Conservation (phyloP, 1,284 basidiomycete species). For the Agaricales sp. region DNA sequence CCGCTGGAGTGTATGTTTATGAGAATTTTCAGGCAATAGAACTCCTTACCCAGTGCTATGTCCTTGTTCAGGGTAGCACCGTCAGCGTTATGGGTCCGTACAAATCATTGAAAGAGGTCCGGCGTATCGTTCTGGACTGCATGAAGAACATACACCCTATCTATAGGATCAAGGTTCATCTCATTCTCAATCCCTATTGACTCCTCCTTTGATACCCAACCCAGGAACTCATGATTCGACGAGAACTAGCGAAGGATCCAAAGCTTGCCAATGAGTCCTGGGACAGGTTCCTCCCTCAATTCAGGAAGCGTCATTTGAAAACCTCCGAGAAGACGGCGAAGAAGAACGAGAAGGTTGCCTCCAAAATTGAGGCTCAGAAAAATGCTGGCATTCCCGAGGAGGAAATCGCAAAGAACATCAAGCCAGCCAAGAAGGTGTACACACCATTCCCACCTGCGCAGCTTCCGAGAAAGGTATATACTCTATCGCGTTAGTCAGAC, state of each 20-base stretch:
- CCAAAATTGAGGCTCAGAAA: conserved; percentile 48
- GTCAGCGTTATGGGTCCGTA: conserved; percentile 97
- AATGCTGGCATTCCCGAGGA: conserved; percentile 38
- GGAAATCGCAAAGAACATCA: conserved; percentile 21
- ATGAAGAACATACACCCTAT: conserved; percentile 99
- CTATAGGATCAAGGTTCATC: conserved; percentile 88
- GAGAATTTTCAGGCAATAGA: conserved; percentile 88
- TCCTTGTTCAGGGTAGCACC: conserved; percentile 96
- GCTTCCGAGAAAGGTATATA: conserved; percentile 75
- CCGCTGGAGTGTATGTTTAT: neutral
- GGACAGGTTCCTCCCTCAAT: conserved; percentile 97
- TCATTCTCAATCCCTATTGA: conserved; percentile 4
- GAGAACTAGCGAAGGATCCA: conserved; percentile 97
- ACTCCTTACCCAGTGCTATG: conserved; percentile 92
- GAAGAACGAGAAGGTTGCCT: conserved; percentile 61
- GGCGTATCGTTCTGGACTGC: conserved; percentile 92
- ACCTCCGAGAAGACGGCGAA: conserved; percentile 86
- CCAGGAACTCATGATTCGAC: conserved; percentile 96
- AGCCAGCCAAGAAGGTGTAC: conserved; percentile 87
- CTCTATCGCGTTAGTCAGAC: neutral
- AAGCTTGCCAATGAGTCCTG: conserved; percentile 91
- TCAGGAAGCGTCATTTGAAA: conserved; percentile 87
- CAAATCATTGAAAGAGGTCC: conserved; percentile 92
- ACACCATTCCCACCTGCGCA: conserved; percentile 98
- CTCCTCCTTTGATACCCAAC: conserved; percentile 2